phyloP scores from a whole-genome alignment of 2,329 filamentous ascomycete species.

The Ascocoryne sarcoides region DNA sequence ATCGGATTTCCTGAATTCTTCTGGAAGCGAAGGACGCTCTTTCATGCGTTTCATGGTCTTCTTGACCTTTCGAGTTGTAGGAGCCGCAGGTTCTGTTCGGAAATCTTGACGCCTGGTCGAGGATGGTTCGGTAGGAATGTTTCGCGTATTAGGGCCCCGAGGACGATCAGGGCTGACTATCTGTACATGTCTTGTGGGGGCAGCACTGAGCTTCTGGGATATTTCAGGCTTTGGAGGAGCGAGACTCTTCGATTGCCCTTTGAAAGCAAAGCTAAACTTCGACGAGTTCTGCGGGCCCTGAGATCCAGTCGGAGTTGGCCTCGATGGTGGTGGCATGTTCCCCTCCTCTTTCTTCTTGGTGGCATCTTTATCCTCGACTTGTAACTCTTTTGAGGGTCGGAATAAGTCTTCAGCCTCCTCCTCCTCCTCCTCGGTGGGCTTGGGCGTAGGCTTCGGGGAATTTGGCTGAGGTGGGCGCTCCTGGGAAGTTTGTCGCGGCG shows the following conservation, averaged over 20 bases:
- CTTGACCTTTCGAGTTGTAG: slow-evolving; percentile 47
- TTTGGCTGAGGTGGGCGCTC: slow-evolving; percentile 24
- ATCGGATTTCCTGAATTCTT: slow-evolving; percentile 68
- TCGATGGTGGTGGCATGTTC: slow-evolving; percentile 46
- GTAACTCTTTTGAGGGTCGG: slow-evolving; percentile 54
- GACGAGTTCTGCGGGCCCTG: slow-evolving; percentile 35
- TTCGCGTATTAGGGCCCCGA: slow-evolving; percentile 30
- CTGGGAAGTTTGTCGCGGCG: neutral
- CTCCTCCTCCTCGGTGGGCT: slow-evolving; percentile 19
- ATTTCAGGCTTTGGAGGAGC: slow-evolving; percentile 55
- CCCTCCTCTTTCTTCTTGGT: slow-evolving; percentile 40
- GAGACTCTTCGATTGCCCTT: slow-evolving; percentile 56
- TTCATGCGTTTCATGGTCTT: slow-evolving; percentile 64
- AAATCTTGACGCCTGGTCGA: slow-evolving; percentile 33
- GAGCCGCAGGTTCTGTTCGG: slow-evolving; percentile 28
- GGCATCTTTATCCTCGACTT: slow-evolving; percentile 49
- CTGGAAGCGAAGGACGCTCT: slow-evolving; percentile 57
- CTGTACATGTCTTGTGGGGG: slow-evolving; percentile 19
- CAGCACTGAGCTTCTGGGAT: slow-evolving; percentile 58
- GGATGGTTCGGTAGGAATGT: slow-evolving; percentile 45
- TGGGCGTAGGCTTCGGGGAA: slow-evolving; percentile 13
- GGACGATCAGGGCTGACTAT: slow-evolving; percentile 33
- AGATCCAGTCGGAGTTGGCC: slow-evolving; percentile 37
- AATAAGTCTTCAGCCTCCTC: slow-evolving; percentile 52
- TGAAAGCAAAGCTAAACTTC: slow-evolving; percentile 92